Conservation (phyloP, 257 asterid species). For the Nicotiana benthamiana region DNA sequence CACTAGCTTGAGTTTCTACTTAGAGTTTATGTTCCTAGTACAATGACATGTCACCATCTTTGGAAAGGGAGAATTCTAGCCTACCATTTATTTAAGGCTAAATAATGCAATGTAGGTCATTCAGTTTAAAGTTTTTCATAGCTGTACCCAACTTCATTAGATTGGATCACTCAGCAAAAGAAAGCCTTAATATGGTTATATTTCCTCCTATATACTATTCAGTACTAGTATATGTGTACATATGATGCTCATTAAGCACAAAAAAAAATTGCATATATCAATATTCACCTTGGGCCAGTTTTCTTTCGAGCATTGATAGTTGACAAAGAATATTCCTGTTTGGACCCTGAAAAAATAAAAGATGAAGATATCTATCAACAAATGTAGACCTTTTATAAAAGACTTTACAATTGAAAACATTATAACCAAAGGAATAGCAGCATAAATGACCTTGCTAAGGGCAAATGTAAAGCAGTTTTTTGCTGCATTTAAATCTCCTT, state of each 20-base stretch:
- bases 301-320: constrained; percentile 90
- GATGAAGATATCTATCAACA: constrained; percentile 1
- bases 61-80: not conserved
- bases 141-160: not conserved
- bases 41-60: not conserved
- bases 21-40: not conserved
- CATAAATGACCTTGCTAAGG: constrained; percentile 60
- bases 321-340: constrained; percentile 81
- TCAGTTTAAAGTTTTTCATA: not conserved
- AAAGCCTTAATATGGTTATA: not conserved
- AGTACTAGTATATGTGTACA: not conserved
- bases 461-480: constrained; percentile 83
- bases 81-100: not conserved
- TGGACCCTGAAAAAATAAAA: constrained; percentile 46
- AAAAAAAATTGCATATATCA: not conserved
- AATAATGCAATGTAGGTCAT: not conserved
- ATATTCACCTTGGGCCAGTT: constrained; percentile 66
- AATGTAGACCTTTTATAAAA: not conserved
- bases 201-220: not conserved
- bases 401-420: not conserved
- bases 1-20: constrained; percentile 1
- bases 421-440: constrained; percentile 1
- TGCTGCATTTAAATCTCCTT: constrained; percentile 72
- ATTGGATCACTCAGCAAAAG: not conserved
- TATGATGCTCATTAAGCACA: not conserved